Percentiles rank a stretch among this genome's conserved stretches.
These are phyloP conservation scores for Rhodotorula kratochvilovae DNA, from an alignment of 768 basidiomycete species.

Conservation along the genomic window DNA sequence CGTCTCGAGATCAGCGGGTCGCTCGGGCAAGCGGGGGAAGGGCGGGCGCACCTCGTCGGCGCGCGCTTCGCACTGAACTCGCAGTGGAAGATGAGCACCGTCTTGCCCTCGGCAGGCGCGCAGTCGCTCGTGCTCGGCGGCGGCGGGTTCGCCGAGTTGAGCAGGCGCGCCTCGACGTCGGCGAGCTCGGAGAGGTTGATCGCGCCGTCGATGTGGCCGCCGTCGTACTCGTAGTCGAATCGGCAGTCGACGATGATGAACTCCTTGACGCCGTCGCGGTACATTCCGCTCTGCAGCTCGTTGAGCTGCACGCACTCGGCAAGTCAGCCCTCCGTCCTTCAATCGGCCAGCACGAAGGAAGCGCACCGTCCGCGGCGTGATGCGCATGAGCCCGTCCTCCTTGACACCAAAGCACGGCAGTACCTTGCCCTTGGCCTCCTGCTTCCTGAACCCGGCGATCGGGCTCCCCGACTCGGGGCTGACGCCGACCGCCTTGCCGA, in stretches of 20 bases:
- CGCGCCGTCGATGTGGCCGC: slow-evolving; percentile 87
- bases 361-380: slow-evolving; percentile 70
- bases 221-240: slow-evolving; percentile 91
- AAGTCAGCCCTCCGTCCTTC: slow-evolving; percentile 38
- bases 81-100: slow-evolving; percentile 90
- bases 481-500: slow-evolving; percentile 7
- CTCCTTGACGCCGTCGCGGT: slow-evolving; percentile 57
- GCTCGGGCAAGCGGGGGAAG: background rate
- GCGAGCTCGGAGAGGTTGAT: slow-evolving; percentile 80
- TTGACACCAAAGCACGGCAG: slow-evolving; percentile 88
- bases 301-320: slow-evolving; percentile 58
- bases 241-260: slow-evolving; percentile 91
- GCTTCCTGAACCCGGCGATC: slow-evolving; percentile 81
- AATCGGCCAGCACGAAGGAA: background rate
- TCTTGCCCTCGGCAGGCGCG: slow-evolving; percentile 58
- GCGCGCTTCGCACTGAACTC: slow-evolving; percentile 94
- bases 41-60: slow-evolving; percentile 81
- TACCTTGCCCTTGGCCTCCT: slow-evolving; percentile 87
- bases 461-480: slow-evolving; percentile 50
- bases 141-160: slow-evolving; percentile 49
- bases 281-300: slow-evolving; percentile 69
- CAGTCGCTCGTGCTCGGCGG: slow-evolving; percentile 53
- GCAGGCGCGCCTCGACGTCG: slow-evolving; percentile 73
- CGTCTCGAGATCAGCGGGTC: slow-evolving; percentile 11
- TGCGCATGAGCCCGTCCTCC: slow-evolving; percentile 92